phyloP scores from a whole-genome alignment of 345 rosid species.

The Durio zibethinus region DNA sequence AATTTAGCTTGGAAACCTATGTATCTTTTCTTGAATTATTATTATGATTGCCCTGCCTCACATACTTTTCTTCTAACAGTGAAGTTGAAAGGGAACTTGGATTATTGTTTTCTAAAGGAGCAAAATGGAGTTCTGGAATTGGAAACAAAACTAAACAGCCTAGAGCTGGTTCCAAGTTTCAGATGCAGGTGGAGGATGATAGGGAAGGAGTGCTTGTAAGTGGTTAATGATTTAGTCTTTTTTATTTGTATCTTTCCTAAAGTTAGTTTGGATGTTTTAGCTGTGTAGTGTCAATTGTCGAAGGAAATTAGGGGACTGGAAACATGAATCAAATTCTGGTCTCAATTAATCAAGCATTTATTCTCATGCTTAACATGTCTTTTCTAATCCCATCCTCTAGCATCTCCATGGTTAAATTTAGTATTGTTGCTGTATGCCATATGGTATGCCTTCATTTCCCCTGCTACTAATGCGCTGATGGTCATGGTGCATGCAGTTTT shows the following conservation, averaged over 20 bases:
- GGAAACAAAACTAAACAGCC: slow-evolving; percentile 57
- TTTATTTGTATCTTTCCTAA: background rate
- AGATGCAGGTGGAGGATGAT: slow-evolving; percentile 92
- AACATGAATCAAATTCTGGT: background rate
- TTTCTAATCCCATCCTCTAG: background rate
- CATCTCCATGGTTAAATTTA: background rate
- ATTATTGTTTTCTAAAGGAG: slow-evolving; percentile 64
- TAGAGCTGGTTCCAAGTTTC: slow-evolving; percentile 64
- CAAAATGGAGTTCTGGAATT: slow-evolving; percentile 43
- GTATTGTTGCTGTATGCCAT: background rate
- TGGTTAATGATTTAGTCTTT: background rate
- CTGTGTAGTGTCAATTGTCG: background rate
- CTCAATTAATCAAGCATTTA: background rate
- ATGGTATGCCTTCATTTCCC: background rate
- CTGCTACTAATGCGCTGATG: background rate
- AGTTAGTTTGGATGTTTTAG: background rate
- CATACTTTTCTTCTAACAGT: slow-evolving; percentile 37
- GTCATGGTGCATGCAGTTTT: background rate
- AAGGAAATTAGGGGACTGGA: background rate
- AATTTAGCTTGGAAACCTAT: background rate
- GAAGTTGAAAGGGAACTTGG: slow-evolving; percentile 96
- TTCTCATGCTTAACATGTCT: background rate
- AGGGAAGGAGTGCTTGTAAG: slow-evolving; percentile 90
- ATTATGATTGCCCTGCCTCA: slow-evolving; percentile 15
- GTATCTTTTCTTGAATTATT: slow-evolving; percentile 7